Base-by-base conservation (phyloP, 208 protist genomes). In the Trichomonas gallinae region DNA sequence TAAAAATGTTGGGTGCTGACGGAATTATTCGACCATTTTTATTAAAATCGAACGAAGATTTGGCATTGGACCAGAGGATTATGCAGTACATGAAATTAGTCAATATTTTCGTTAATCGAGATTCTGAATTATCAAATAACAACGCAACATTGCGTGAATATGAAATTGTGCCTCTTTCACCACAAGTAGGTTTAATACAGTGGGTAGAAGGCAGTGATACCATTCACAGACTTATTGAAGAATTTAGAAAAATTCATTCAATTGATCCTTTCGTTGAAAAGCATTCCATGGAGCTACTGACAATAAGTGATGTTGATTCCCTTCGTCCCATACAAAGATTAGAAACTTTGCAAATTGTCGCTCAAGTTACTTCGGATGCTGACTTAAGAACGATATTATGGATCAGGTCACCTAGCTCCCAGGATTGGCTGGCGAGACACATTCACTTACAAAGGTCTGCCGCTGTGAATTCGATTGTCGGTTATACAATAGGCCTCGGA, bases 121-220 rank as follows among this genome's bases (percentile, higher is more conserved):
- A 36, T 36, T 44, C 81, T 42, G 11, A 11, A 11, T 85, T 85
- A 85, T 85, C 21, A 6, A 44, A 36, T 85, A 85, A 85, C 26
- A 85, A 85, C 42, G 81, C n/a, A 38, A 21, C 2, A 42, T 26
- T 96, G 1, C 23, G 44, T 36, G 46, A 40, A 72, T 96, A 96
- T 40, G 15, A 23, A 44, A 72, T 96, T 72, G 46, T 72, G 23
- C 89, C 89, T 42, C 38, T 96, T 34, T 45, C 26, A 42, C 11
- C 26, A 26, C 23, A 38, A 96, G 46, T 96, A 34, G 89, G 46
- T 40, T 44, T 96, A 31, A 72, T 96, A n/a, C 89, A 96, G 42
- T 96, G 89, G 89, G 89, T 96, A 21, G 89, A 96, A 72, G 49
- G 49, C 63, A 72, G 44, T 44, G 89, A 96, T 44, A 96, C 89